Conservation (phyloP, 768 basidiomycete species). For the Boletus vinaceobasis region DNA sequence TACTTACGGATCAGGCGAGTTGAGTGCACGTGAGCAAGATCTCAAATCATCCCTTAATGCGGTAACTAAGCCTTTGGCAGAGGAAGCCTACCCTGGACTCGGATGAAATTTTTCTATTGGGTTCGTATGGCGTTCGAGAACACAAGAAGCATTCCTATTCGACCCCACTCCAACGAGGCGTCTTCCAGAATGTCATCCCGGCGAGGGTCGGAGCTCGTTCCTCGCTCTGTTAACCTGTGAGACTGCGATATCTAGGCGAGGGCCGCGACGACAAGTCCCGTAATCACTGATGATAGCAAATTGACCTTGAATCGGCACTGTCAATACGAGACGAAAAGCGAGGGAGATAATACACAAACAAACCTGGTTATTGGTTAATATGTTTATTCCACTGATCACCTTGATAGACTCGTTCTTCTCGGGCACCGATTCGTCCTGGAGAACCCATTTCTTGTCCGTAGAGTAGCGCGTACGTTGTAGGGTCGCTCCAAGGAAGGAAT, state of each 20-base stretch:
- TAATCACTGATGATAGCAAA: slow-evolving; percentile 39
- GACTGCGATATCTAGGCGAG: slow-evolving; percentile 26
- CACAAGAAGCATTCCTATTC: neutral
- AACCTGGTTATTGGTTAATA: slow-evolving; percentile 86
- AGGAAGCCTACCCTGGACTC: neutral
- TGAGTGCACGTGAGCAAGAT: slow-evolving; percentile 19
- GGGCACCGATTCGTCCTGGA: slow-evolving; percentile 50
- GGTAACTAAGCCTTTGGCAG: slow-evolving; percentile 15
- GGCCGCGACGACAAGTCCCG: slow-evolving; percentile 34
- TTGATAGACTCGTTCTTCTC: slow-evolving; percentile 46
- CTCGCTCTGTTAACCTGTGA: neutral
- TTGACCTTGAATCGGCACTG: slow-evolving; percentile 39
- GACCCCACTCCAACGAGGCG: neutral
- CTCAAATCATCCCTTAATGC: slow-evolving; percentile 13
- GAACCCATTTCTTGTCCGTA: slow-evolving; percentile 52
- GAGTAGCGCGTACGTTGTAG: slow-evolving; percentile 80
- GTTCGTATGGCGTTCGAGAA: neutral
- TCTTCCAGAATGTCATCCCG: neutral
- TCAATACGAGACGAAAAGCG: neutral
- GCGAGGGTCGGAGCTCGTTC: neutral
- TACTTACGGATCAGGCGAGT: neutral
- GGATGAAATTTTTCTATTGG: neutral
- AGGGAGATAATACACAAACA: slow-evolving; percentile 21
- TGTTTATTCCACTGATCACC: slow-evolving; percentile 56
- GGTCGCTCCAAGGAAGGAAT: slow-evolving; percentile 85